Base-by-base conservation (phyloP, 805 yeast species). In the Teunomyces aglyptinius region DNA sequence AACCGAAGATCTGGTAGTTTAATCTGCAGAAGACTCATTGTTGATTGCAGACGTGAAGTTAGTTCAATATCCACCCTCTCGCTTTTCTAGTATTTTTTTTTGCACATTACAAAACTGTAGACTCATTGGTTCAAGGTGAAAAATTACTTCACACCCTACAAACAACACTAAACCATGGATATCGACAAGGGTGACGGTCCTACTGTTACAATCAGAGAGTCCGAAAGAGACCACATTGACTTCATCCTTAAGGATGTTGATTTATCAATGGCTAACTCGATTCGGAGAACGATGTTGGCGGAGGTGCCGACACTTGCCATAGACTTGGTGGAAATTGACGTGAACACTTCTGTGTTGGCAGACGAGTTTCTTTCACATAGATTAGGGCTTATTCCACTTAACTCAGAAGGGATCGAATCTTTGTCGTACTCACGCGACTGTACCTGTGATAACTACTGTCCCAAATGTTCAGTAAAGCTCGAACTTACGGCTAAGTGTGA, bases 241-340 rank as follows among this genome's bases (percentile, higher is more conserved):
- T 86, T 94, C 60, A 89, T 92, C 32, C 68, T 94, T 47, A 80
- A 88, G 38, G 89, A 90, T 60, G 91, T 90, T 28, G 97, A 92
- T 63, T 68, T 94, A 49, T 81, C 97, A 55, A 72, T 92, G 60
- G 98, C 98, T 15, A 94, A 94, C 75, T 87, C 98, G 12, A 56
- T 94, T 32, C 80, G 99, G 57, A 78, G 99, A 64, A 82, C 86
- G 34, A 91, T 94, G 89, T 75, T 94, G 50, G 91, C 97, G 1
- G 99, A 94, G 67, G 94, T 94, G 47, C 99, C 99, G 28, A 94
- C 99, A 0, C 71, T 94, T 54, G 97, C 99, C 44, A 90, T 94
- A 48, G 99, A 94, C 61, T 80, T 92, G 51, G 99, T 94, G 40
- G 98, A 94, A 63, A 86, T 94, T 52, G 96, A 89, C 60, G 82